Evolutionary conservation across 495 filamentous ascomycete genomes (phyloP), one percentile per base, ranked within the genome.

Genomic region (Geoglossum glabrum): DNA sequence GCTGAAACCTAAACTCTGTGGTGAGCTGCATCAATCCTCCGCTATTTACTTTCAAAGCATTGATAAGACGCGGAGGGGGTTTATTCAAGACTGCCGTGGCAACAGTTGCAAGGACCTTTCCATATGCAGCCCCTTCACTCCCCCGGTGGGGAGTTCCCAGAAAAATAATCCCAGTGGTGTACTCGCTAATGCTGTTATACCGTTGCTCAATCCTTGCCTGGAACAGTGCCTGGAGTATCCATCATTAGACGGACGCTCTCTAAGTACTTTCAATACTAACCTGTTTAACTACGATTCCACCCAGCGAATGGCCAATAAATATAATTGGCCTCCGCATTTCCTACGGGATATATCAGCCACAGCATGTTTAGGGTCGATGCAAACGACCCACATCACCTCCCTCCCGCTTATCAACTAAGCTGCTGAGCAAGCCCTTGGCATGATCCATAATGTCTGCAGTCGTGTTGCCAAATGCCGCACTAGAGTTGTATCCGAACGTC

Each of bases 401-500:
- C 25, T 52, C 49, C 1, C 49, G 49, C 28, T 45, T 57, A 30
- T 57, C 55, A 9, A 57, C 11, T n/a, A 52, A 31, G 17, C 49
- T 38, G n/a, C 54, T 38, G 13, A 56, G 54, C 31, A 56, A 31
- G 9, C 40, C 54, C 19, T 40, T 45, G 30, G 54, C 54, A 15
- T 56, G 54, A 15, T 56, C 33, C 1, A 50, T 30, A 15, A 58
- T 47, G 38, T 43, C 51, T 56, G 11, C 60, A 27, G 36, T 56
- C 47, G 54, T 57, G 27, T 31, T 54, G 27, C 38, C 54, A 17
- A 58, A 58, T 50, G 59, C 59, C 13, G 57, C 28, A 54, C 63
- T 70, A 10, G 72, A 69, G 50, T 74, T 72, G 57, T 74, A 74
- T 2, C 71, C 71, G 52, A 71, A 74, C 3, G 70, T 65, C 59